Base-by-base conservation (phyloP, 1,284 basidiomycete genomes). In the Fomitopsis schrenkii region DNA sequence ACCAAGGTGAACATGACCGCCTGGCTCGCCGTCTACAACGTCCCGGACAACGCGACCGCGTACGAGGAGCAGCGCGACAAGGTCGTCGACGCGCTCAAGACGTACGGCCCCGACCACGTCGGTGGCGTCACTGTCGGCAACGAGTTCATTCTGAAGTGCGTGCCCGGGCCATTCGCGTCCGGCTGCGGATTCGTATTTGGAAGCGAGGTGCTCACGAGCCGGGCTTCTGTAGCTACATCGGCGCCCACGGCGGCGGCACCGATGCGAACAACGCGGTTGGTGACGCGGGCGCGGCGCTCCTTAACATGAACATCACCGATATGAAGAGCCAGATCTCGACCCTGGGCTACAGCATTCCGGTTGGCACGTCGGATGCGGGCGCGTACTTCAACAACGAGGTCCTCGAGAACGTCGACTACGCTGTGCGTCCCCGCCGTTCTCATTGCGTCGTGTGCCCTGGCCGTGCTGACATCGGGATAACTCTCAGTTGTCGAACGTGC, bases 331-430 rank as follows among this genome's bases (percentile, higher is more conserved):
- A 84, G 78, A 68, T 95, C 60, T 63, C 74, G 9, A 76, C 72
- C 12, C 70, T 93, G 68, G 77, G 80, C 57, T 72, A 93, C 38
- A 66, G 69, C 57, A 83, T 95, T 56, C 86, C 87, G 0, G 84
- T 98, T 36, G 97, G 97, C 19, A 97, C 88, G 14, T 86, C 93
- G 7, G 96, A 99, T 69, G 97, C 96, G 9, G 96, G 96, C 30
- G 85, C 85, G 61, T 91, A 86, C 76, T 92, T 97, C 79, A 95
- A 91, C 67, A 85, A 74, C 0, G 67, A 82, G 61, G 85, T 98
- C 22, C 81, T 93, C 1, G 69, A 74, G 22, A 82, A 82, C 1
- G 81, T 91, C 28, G 94, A 98, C 72, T 97, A 90, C 66, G 90
- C 87, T 50, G 86, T 87, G 74, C 56, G 82, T 76, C 14, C 44